Percentiles rank a stretch among this genome's conserved stretches.
phyloP scores from a whole-genome alignment of 2,329 filamentous ascomycete species.

The Talaromyces sp. region DNA sequence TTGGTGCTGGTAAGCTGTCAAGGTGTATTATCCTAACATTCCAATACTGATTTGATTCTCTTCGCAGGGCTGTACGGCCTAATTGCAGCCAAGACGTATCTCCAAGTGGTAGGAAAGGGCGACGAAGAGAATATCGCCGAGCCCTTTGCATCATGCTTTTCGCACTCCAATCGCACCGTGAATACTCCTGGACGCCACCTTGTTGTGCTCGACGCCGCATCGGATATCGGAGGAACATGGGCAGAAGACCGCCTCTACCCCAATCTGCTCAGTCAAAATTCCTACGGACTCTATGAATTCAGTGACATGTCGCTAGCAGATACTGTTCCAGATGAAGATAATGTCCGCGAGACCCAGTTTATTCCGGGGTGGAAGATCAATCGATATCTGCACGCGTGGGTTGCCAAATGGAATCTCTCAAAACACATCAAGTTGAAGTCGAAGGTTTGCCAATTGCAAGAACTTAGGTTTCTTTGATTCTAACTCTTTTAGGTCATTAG shows the following conservation, averaged over 20 bases:
- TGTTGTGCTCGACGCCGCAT: conserved; percentile 29
- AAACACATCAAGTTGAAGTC: conserved; percentile 28
- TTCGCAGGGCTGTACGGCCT: conserved; percentile 30
- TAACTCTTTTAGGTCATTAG: conserved; percentile 18
- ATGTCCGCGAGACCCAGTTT: conserved; percentile 16
- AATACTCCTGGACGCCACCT: conserved; percentile 12
- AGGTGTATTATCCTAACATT: neutral
- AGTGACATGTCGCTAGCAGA: conserved; percentile 27
- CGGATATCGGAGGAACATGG: conserved; percentile 32
- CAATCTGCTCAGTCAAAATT: conserved; percentile 32
- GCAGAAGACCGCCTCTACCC: conserved; percentile 30
- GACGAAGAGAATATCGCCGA: neutral
- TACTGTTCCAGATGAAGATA: conserved; percentile 14
- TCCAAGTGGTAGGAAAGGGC: conserved; percentile 25
- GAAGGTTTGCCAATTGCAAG: conserved; percentile 12
- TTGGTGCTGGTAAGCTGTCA: conserved; percentile 20
- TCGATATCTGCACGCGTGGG: conserved; percentile 28
- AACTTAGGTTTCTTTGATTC: neutral
- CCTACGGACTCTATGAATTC: conserved; percentile 33
- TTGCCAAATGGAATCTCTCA: conserved; percentile 24
- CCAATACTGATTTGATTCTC: neutral
- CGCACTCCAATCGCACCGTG: neutral
- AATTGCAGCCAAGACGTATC: conserved; percentile 33
- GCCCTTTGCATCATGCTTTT: conserved; percentile 16
- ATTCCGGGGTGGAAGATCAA: conserved; percentile 33